Percentiles rank a stretch among this genome's conserved stretches.
phyloP scores from a whole-genome alignment of 2,329 filamentous ascomycete genomes.

The Torrubiellomyces zombiae region DNA sequence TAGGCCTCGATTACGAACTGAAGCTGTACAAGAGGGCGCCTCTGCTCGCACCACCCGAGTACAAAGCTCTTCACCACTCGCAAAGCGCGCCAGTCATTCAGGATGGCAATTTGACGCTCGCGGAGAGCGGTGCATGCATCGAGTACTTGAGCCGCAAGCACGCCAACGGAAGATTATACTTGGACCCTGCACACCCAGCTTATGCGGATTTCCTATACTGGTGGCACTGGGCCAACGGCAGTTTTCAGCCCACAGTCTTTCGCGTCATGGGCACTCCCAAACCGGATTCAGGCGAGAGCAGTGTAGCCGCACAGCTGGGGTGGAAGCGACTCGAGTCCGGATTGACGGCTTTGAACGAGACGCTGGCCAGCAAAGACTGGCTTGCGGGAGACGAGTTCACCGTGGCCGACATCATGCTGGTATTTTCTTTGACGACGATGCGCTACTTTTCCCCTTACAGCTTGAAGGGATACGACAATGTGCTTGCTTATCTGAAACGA shows the following conservation, averaged over 20 bases:
- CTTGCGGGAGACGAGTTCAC: constrained; percentile 46
- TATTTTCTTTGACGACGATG: constrained; percentile 45
- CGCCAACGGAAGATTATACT: constrained; percentile 28
- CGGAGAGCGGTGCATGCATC: constrained; percentile 41
- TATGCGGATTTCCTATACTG: constrained; percentile 49
- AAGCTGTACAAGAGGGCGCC: constrained; percentile 13
- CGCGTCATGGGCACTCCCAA: constrained; percentile 18
- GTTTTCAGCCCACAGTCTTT: constrained; percentile 21
- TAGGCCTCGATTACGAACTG: constrained; percentile 31
- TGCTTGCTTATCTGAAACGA: constrained; percentile 28
- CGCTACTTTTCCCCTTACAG: constrained; percentile 31
- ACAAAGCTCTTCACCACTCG: constrained; percentile 28
- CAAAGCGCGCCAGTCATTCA: constrained; percentile 44
- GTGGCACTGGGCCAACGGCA: constrained; percentile 40
- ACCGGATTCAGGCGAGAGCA: constrained; percentile 5
- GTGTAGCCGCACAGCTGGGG: constrained; percentile 13
- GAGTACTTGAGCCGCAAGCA: constrained; percentile 45
- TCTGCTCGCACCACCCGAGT: constrained; percentile 16
- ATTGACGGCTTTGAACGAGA: constrained; percentile 32
- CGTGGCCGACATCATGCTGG: constrained; percentile 47
- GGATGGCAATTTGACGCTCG: constrained; percentile 35
- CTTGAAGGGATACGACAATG: constrained; percentile 21
- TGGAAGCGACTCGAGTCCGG: constrained; percentile 17
- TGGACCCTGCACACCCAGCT: constrained; percentile 25
- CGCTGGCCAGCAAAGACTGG: constrained; percentile 30